Percentiles rank a stretch among this genome's conserved stretches.
Evolutionary conservation across 768 basidiomycete species (phyloP).

Genomic region (Fomitopsis pulvina): DNA sequence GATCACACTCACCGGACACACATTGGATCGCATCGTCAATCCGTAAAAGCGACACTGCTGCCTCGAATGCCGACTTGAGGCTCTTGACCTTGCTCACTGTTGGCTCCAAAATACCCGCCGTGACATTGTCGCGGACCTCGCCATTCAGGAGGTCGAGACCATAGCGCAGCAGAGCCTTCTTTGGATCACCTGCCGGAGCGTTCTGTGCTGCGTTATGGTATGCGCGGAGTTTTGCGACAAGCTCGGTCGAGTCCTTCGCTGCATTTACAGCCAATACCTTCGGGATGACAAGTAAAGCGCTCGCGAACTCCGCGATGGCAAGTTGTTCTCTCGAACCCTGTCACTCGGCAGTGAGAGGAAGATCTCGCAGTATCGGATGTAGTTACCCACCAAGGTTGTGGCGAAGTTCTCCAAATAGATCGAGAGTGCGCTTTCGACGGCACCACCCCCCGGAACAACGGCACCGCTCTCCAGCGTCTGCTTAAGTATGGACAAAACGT

Average conservation of each 20-base stretch:
- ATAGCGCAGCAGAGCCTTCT: constrained; percentile 84
- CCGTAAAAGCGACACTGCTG: constrained; percentile 87
- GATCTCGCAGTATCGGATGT: background rate
- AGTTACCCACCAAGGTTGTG: constrained; percentile 83
- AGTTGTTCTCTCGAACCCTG: constrained; percentile 98
- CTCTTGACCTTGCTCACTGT: constrained; percentile 97
- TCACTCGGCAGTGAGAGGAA: background rate
- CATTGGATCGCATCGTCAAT: constrained; percentile 97
- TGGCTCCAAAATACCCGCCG: constrained; percentile 91
- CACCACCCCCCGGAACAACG: constrained; percentile 96
- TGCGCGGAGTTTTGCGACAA: constrained; percentile 93
- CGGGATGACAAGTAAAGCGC: constrained; percentile 87
- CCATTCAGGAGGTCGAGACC: constrained; percentile 94
- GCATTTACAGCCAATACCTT: constrained; percentile 97
- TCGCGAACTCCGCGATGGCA: constrained; percentile 98
- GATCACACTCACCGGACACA: constrained; percentile 58
- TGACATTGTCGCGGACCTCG: constrained; percentile 90
- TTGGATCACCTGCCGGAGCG: constrained; percentile 84
- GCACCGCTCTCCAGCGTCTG: constrained; percentile 93
- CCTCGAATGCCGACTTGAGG: constrained; percentile 94
- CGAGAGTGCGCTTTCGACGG: constrained; percentile 93
- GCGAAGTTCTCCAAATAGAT: constrained; percentile 99
- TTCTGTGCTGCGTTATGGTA: constrained; percentile 97
- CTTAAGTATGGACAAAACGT: constrained; percentile 92
- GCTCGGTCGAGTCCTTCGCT: constrained; percentile 95